Percentiles rank a stretch among this genome's conserved stretches.
Evolutionary conservation across 2,329 filamentous ascomycete genomes (phyloP).

Genomic region (Emmonsiellopsis sp.): DNA sequence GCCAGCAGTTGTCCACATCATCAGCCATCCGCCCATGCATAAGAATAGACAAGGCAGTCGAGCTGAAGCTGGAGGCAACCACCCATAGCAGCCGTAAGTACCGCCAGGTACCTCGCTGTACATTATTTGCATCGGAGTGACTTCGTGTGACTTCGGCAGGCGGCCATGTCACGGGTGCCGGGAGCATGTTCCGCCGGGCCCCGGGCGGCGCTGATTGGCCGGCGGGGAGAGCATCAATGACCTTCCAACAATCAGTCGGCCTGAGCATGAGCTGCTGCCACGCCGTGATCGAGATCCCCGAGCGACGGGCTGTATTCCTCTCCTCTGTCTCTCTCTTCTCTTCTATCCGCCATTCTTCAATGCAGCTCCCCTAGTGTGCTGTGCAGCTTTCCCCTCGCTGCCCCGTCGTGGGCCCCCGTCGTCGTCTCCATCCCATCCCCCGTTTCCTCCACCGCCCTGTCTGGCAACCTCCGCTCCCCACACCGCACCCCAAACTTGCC

Average conservation of each 20-base stretch:
- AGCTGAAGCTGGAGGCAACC: too few species aligned
- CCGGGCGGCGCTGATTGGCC: not conserved
- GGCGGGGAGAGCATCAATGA: not conserved
- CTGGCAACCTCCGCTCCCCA: too few species aligned
- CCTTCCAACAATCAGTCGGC: not conserved
- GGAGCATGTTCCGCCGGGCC: not conserved
- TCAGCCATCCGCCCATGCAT: too few species aligned
- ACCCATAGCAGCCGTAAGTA: too few species aligned
- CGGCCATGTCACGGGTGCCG: not conserved
- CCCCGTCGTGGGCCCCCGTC: slow-evolving; percentile 1
- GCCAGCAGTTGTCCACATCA: too few species aligned
- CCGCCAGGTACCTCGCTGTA: not conserved
- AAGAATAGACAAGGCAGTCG: too few species aligned
- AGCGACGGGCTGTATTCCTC: not conserved
- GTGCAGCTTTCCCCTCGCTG: slow-evolving; percentile 1
- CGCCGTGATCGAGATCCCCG: not conserved
- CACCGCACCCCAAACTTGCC: not conserved
- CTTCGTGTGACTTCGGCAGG: not conserved
- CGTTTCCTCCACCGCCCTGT: not conserved
- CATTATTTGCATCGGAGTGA: not conserved
- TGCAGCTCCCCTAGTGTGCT: slow-evolving; percentile 1
- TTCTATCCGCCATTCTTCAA: not conserved
- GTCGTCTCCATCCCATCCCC: not conserved
- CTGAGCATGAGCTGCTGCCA: not conserved
- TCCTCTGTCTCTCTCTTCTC: not conserved